Evolutionary conservation across 495 filamentous ascomycete genomes (phyloP).

Genomic region (Penicillium desertorum): DNA sequence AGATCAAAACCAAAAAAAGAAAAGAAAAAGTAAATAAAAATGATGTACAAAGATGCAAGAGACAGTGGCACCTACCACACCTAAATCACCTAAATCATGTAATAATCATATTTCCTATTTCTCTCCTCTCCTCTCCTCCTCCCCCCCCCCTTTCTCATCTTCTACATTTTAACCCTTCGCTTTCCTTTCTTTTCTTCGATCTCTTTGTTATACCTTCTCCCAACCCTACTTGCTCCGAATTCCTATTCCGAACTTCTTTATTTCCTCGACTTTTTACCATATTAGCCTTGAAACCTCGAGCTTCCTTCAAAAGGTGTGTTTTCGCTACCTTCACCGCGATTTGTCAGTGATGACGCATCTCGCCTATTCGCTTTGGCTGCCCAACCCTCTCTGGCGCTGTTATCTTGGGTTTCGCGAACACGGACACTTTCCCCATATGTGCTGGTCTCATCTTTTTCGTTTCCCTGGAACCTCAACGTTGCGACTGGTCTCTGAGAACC

Average conservation of each 20-base stretch:
- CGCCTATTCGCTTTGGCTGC: constrained; percentile 3
- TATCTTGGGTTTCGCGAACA: background rate
- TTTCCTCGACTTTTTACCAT: constrained; percentile 8
- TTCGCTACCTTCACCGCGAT: constrained; percentile 4
- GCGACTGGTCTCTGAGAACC: background rate
- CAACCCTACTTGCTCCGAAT: constrained; percentile 6
- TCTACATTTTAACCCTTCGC: constrained; percentile 13
- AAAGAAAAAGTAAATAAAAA: constrained; percentile 3
- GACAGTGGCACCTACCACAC: constrained; percentile 34
- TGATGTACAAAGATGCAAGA: constrained; percentile 22
- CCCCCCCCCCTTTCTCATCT: constrained; percentile 16
- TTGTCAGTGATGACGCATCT: constrained; percentile 4
- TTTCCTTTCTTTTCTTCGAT: constrained; percentile 11
- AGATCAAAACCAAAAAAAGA: background rate
- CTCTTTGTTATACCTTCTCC: background rate
- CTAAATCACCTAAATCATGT: constrained; percentile 18
- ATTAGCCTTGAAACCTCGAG: background rate
- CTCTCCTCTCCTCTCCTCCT: constrained; percentile 6
- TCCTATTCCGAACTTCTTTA: background rate
- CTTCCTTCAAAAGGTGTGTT: background rate
- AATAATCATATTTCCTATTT: constrained; percentile 8
- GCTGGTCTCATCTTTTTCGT: background rate
- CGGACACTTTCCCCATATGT: background rate
- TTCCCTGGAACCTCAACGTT: background rate
- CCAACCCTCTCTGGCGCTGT: background rate